Evolutionary conservation across 2,329 filamentous ascomycete species (phyloP).

Genomic region (Cercospora berteroae): DNA sequence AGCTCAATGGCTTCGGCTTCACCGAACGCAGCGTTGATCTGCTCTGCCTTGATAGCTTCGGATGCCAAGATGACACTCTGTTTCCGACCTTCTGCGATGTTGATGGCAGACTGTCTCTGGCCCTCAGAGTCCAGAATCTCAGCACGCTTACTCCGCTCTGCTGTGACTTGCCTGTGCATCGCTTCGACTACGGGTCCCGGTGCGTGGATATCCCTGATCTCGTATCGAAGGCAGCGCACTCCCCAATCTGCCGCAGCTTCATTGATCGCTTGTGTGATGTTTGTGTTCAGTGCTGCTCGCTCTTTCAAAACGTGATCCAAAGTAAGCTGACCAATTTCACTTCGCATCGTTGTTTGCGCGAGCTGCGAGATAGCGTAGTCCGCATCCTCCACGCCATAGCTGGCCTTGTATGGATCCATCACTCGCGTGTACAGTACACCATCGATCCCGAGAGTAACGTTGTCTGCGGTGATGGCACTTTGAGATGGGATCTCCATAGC

Average conservation of each 20-base stretch:
- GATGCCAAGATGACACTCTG: constrained; percentile 95
- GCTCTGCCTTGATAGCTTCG: constrained; percentile 82
- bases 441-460: constrained; percentile 93
- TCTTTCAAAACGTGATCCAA: constrained; percentile 98
- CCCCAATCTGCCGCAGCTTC: constrained; percentile 97
- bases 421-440: constrained; percentile 94
- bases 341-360: constrained; percentile 97
- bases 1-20: constrained; percentile 91
- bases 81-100: constrained; percentile 96
- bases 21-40: constrained; percentile 89
- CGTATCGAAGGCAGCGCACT: constrained; percentile 91
- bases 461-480: constrained; percentile 97
- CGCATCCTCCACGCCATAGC: constrained; percentile 96
- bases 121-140: constrained; percentile 97
- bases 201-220: constrained; percentile 97
- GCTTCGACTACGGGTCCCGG: constrained; percentile 90
- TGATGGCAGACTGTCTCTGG: constrained; percentile 95
- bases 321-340: constrained; percentile 92
- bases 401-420: constrained; percentile 97
- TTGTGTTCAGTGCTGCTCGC: constrained; percentile 90
- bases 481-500: constrained; percentile 97
- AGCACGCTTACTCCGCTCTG: constrained; percentile 93
- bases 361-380: constrained; percentile 98
- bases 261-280: constrained; percentile 99
- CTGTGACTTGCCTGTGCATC: constrained; percentile 98